Base-by-base conservation (phyloP, 352 stramenopile genomes). In the Pythium guiyangense region DNA sequence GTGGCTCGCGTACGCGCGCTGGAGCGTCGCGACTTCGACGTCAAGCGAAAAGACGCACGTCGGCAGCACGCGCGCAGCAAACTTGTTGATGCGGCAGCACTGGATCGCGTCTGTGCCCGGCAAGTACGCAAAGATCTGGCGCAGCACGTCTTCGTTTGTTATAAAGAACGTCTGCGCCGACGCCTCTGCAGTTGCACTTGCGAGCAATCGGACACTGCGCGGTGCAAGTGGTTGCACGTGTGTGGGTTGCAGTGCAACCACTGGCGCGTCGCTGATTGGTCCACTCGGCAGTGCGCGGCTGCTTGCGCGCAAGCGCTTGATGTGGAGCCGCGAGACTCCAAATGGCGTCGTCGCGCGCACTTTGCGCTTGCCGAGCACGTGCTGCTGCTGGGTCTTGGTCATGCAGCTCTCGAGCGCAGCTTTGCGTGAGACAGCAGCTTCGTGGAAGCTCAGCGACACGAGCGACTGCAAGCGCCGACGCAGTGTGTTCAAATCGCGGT, bases 361-460 rank as follows among this genome's bases (percentile, higher is more conserved):
- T 20, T 82, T 79, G 34, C 77, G 78, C 59, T 90, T 91, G 27
- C 79, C 79, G 34, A 50, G 27, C 2, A 86, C 52, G 57, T 54
- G 47, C 10, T n/a, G 15, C 15, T n/a, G n/a, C n/a, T 57, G 47
- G 5, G 18, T 29, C 27, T 57, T 67, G 18, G 51, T 65, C 59
- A 67, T 46, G 49, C 67, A 46, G 63, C 62, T 26, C 56, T 70
- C 58, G 45, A 55, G 51, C 45, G 49, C 63, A 25, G 42, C 77
- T 15, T 74, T 67, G 25, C 86, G 81, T 15, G 79, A 76, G 18
- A 86, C 82, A 0, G 84, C 84, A 0, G 84, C 84, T 57, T 94
- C 84, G 53, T 94, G 84, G 66, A 89, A 94, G 62, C 82, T 92
- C n/a, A 94, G 72, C 56, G 82, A 89, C 47, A 93, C 85, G 39